Conservation (phyloP, 2,329 filamentous ascomycete species). For the Pseudocercospora cruenta region DNA sequence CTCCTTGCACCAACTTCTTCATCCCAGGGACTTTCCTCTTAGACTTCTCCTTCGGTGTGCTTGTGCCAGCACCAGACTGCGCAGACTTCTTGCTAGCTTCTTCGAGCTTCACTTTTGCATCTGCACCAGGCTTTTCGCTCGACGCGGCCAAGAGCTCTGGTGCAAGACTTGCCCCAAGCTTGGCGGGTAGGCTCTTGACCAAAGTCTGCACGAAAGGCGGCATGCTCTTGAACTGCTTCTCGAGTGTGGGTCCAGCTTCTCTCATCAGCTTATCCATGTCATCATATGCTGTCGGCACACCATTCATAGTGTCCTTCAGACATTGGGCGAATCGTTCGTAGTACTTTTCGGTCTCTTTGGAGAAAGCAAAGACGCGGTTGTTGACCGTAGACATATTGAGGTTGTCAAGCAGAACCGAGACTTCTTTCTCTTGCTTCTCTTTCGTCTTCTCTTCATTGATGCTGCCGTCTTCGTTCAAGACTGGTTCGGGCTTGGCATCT, state of each 20-base stretch:
- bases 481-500: constrained; percentile 39
- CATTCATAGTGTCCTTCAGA: constrained; percentile 88
- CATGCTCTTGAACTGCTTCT: constrained; percentile 67
- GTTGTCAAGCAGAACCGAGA: constrained; percentile 77
- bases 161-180: constrained; percentile 73
- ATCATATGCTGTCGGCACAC: constrained; percentile 88
- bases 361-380: constrained; percentile 82
- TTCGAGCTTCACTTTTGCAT: constrained; percentile 44
- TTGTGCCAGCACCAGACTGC: constrained; percentile 49
- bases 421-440: constrained; percentile 68
- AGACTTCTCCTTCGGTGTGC: constrained; percentile 54
- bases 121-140: constrained; percentile 65
- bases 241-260: constrained; percentile 65
- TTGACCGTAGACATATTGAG: constrained; percentile 80
- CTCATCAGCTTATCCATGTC: constrained; percentile 75
- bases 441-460: constrained; percentile 43
- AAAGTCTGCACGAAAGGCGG: constrained; percentile 82
- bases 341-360: constrained; percentile 80
- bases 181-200: constrained; percentile 80
- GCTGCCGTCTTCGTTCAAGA: constrained; percentile 42
- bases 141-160: constrained; percentile 84
- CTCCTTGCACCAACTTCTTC: constrained; percentile 76
- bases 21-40: constrained; percentile 70
- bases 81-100: constrained; percentile 36
- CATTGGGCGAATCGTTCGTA: constrained; percentile 84